These are phyloP conservation scores for Misopates orontium DNA, from an alignment of 257 asterid genomes.

Conservation along the genomic window DNA sequence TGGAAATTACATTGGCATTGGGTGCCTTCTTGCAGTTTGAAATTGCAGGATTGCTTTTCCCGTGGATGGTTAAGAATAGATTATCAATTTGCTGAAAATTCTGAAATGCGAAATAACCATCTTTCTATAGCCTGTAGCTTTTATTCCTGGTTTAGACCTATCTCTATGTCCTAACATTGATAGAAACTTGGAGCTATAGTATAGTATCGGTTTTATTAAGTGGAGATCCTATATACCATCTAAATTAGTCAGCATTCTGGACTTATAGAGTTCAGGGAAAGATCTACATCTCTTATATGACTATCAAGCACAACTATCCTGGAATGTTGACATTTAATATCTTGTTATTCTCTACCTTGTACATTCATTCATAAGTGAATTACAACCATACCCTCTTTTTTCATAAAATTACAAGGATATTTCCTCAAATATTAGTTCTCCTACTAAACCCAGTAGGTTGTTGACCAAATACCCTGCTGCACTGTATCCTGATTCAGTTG, in stretches of 20 bases:
- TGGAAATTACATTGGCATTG: background rate
- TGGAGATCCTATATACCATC: slow-evolving; percentile 5
- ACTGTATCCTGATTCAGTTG: background rate
- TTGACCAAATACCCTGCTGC: slow-evolving; percentile 4
- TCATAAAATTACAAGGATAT: background rate
- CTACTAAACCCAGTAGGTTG: slow-evolving; percentile 7
- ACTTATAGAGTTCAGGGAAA: background rate
- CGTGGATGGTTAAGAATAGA: background rate
- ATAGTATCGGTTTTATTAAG: background rate
- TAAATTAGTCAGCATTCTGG: background rate
- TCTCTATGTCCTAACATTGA: background rate
- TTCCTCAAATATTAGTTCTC: background rate
- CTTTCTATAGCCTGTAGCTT: background rate
- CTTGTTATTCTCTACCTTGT: background rate
- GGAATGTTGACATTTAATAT: background rate
- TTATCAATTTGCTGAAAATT: background rate
- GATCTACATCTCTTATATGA: background rate
- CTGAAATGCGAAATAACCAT: background rate
- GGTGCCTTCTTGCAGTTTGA: background rate
- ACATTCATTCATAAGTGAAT: background rate
- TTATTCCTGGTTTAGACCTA: slow-evolving; percentile 1
- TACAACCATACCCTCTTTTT: background rate
- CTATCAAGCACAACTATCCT: background rate
- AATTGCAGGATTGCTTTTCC: background rate
- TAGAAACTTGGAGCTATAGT: background rate